phyloP scores from a whole-genome alignment of 345 rosid species.

The Ailanthus altissimus region DNA sequence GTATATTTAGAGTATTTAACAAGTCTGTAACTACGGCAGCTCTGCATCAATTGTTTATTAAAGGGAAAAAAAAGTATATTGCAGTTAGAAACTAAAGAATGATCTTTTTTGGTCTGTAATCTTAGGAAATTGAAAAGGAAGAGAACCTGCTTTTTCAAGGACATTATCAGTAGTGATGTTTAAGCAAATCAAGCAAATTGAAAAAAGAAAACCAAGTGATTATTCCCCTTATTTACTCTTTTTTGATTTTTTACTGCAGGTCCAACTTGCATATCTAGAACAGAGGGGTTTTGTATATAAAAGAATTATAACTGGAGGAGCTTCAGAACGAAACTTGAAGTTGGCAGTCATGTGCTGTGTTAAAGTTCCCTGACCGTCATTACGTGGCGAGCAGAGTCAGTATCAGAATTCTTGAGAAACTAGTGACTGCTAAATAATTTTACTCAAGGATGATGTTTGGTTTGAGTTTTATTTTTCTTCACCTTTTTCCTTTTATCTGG shows the following conservation, averaged over 20 bases:
- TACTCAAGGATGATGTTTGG: neutral
- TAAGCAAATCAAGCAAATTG: neutral
- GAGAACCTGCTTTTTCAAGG: neutral
- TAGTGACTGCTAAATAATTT: neutral
- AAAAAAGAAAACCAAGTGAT: neutral
- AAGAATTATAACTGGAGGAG: slow-evolving; percentile 17
- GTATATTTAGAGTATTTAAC: neutral
- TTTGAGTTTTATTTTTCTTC: neutral
- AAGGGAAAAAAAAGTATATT: neutral
- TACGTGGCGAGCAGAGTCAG: slow-evolving; percentile 5
- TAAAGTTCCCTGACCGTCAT: slow-evolving; percentile 18
- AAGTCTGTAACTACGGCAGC: neutral
- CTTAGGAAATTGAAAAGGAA: too few species aligned
- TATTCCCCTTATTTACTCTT: neutral
- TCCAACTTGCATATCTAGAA: slow-evolving; percentile 9
- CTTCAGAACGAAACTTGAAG: slow-evolving; percentile 12
- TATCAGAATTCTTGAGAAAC: slow-evolving; percentile 23
- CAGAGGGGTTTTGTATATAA: slow-evolving; percentile 30
- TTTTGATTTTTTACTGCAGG: slow-evolving; percentile 24
- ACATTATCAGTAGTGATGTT: neutral
- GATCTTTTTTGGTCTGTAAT: too few species aligned
- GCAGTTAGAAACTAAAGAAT: too few species aligned
- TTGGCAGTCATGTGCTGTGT: slow-evolving; percentile 23
- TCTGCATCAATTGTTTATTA: neutral
- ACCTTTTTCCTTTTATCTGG: neutral